phyloP scores from a whole-genome alignment of 495 filamentous ascomycete species.

The Hypoxylon rickii region DNA sequence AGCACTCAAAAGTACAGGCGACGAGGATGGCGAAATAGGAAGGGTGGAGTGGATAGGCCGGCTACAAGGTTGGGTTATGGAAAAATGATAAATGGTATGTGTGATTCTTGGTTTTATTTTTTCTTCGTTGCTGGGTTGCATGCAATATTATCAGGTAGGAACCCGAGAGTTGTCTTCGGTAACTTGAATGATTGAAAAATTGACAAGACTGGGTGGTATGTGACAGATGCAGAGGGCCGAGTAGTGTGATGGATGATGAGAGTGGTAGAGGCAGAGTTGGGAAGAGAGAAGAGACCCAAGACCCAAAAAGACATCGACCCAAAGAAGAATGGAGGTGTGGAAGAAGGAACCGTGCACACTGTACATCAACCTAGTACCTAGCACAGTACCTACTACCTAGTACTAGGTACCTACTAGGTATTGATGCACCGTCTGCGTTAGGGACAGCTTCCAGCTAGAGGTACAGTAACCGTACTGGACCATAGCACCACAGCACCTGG shows the following conservation, averaged over 20 bases:
- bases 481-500: too few relatives aligned
- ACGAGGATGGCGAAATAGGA: constrained; percentile 10
- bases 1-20: constrained; percentile 23
- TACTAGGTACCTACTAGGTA: not conserved
- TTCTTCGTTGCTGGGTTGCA: not conserved
- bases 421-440: too few relatives aligned
- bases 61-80: constrained; percentile 12
- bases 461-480: too few relatives aligned
- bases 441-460: too few relatives aligned
- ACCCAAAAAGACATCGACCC: too few relatives aligned
- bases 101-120: too few relatives aligned
- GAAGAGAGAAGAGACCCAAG: too few relatives aligned
- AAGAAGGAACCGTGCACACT: not conserved
- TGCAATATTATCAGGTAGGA: not conserved
- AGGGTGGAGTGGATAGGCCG: constrained; percentile 23
- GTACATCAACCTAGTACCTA: not conserved
- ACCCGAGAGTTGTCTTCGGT: not conserved
- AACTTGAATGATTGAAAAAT: too few relatives aligned
- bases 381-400: not conserved
- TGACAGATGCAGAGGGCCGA: too few relatives aligned
- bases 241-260: not conserved
- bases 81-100: too few relatives aligned
- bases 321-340: not conserved
- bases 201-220: not conserved
- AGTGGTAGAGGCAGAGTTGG: not conserved